Conservation (phyloP, 2,329 filamentous ascomycete genomes). For the Monosporascus cannonballus region DNA sequence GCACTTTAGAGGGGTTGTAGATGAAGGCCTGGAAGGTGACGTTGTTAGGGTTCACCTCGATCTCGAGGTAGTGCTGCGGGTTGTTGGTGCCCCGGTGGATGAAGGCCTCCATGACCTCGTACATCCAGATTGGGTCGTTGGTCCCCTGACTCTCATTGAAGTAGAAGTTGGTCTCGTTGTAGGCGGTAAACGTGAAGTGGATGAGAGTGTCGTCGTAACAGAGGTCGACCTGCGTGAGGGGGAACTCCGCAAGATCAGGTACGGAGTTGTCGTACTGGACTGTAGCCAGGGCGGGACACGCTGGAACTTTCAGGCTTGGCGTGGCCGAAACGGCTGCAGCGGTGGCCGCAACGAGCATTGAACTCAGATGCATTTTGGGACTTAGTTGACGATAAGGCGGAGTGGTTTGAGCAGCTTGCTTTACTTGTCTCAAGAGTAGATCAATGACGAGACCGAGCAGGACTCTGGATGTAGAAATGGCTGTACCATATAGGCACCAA, state of each 20-base stretch:
- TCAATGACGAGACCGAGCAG: too few species aligned
- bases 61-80: constrained; percentile 44
- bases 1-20: constrained; percentile 43
- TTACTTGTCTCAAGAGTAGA: background rate
- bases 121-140: constrained; percentile 42
- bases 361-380: background rate
- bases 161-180: constrained; percentile 40
- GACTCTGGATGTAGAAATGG: too few species aligned
- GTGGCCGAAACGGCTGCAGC: constrained; percentile 1
- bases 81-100: constrained; percentile 38
- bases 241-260: constrained; percentile 34
- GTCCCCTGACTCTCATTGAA: constrained; percentile 35
- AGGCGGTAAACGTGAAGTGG: constrained; percentile 36
- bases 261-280: constrained; percentile 35
- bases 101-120: constrained; percentile 47
- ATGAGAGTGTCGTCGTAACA: constrained; percentile 39
- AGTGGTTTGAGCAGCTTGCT: too few species aligned
- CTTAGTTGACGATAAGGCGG: background rate
- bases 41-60: constrained; percentile 45
- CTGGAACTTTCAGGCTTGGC: constrained; percentile 30
- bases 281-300: constrained; percentile 30
- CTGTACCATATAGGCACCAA: too few species aligned
- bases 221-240: constrained; percentile 37
- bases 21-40: constrained; percentile 45
- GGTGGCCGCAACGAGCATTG: background rate